A percentile compares a stretch with the other conserved stretches of the same genome.
These are phyloP conservation scores for Cinnamomum micranthum DNA, from an alignment of 164 flowering plant genomes.

Conservation along the genomic window DNA sequence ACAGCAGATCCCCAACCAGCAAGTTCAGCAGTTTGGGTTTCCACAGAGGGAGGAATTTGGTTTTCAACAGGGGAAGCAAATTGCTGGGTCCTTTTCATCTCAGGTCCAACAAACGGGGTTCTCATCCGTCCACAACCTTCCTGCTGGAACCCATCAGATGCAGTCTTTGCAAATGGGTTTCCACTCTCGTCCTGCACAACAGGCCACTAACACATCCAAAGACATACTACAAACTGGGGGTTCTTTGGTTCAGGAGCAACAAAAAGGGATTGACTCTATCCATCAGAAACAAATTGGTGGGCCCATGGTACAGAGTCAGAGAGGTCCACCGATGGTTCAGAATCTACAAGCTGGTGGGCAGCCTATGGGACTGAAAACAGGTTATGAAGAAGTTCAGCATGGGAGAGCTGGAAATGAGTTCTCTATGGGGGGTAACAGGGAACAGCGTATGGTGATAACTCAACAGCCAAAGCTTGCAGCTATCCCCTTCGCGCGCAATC, in stretches of 20 bases:
- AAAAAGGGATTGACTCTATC: conserved; percentile 32
- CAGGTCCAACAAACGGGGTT: conserved; percentile 16
- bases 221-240: conserved; percentile 33
- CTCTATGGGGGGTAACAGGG: conserved; percentile 33
- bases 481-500: conserved; percentile 47
- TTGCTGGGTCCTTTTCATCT: conserved; percentile 40
- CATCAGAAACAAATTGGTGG: conserved; percentile 38
- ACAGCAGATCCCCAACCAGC: conserved; percentile 25
- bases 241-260: conserved; percentile 31
- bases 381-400: conserved; percentile 42
- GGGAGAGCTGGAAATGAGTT: conserved; percentile 52
- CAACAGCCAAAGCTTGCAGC: conserved; percentile 59
- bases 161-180: conserved; percentile 33
- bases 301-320: conserved; percentile 47
- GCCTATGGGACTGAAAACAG: conserved; percentile 37
- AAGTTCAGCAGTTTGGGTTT: conserved; percentile 34
- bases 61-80: conserved; percentile 39
- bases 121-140: conserved; percentile 30
- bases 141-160: conserved; percentile 33
- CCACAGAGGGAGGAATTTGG: conserved; percentile 51
- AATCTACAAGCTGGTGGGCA: conserved; percentile 43
- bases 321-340: conserved; percentile 42
- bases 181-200: conserved; percentile 37
- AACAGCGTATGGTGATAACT: conserved; percentile 30
- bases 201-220: conserved; percentile 29